Percentiles rank a stretch among this genome's conserved stretches.
phyloP scores from a whole-genome alignment of 768 basidiomycete species.

The Suillus decipiens region DNA sequence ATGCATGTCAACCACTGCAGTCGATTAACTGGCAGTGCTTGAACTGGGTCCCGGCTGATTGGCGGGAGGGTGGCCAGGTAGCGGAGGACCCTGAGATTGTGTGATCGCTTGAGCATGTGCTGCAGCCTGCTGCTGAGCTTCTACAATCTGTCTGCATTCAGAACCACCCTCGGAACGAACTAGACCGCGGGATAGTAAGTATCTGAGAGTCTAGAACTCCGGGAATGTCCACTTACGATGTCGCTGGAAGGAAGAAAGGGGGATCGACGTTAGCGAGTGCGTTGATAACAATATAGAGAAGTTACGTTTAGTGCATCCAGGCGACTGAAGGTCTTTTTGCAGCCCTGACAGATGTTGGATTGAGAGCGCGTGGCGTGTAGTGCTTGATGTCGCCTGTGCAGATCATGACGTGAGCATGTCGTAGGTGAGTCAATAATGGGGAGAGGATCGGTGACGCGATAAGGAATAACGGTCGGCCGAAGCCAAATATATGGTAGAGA shows the following conservation, averaged over 20 bases:
- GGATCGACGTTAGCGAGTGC: conserved; percentile 21
- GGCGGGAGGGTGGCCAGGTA: conserved; percentile 13
- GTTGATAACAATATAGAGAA: conserved; percentile 26
- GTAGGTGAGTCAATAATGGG: conserved; percentile 1
- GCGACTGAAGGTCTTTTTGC: conserved; percentile 93
- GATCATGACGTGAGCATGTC: conserved; percentile 12
- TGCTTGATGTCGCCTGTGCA: conserved; percentile 79
- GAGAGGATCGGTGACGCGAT: conserved; percentile 1
- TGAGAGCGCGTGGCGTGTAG: conserved; percentile 83
- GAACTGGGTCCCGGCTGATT: conserved; percentile 27
- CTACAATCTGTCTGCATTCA: conserved; percentile 59
- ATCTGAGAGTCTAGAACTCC: conserved; percentile 23
- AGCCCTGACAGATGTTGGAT: conserved; percentile 86
- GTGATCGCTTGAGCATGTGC: conserved; percentile 28
- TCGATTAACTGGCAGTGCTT: conserved; percentile 13
- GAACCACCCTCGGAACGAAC: conserved; percentile 86
- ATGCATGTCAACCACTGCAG: neutral
- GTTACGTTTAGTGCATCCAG: conserved; percentile 93
- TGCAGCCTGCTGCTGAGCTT: conserved; percentile 38
- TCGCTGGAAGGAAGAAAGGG: conserved; percentile 48
- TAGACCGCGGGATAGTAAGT: conserved; percentile 37
- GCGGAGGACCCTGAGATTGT: conserved; percentile 18
- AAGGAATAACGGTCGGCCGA: neutral
- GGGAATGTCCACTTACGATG: conserved; percentile 58
- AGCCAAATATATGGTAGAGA: conserved; percentile 1